Evolutionary conservation across 2,329 filamentous ascomycete species (phyloP), one percentile per base, ranked within the genome.

Genomic region (Talaromyces sp.): DNA sequence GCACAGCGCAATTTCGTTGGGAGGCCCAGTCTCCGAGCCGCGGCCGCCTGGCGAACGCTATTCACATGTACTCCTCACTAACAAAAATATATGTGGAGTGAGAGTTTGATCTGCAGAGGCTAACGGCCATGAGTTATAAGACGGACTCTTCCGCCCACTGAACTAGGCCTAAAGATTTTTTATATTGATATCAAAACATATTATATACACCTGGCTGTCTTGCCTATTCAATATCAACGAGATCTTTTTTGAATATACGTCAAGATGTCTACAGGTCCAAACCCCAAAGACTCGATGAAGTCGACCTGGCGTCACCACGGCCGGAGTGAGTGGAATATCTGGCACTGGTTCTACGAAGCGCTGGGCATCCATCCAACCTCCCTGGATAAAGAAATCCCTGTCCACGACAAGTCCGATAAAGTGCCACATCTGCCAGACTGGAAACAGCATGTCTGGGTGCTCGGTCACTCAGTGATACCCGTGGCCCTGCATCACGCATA

Each of bases 321-420:
- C 60, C 67, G 59, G 18, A 60, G 56, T 14, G 27, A 60, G 1
- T 76, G 73, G 73, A 71, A 66, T 3, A 6, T 63, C 5, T 61
- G 66, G 57, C 72, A 75, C 59, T 69, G 65, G 66, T 54, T 72
- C 16, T 66, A 73, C 28, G 69, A 75, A 31, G 36, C 67, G 0
- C 54, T 74, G 3, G 64, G 64, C 33, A 57, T 67, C 1, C 65
- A 74, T 33, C 68, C 67, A 0, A 53, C 65, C 1, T 59, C 63
- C 12, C 65, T 70, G 18, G 64, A 73, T 51, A 65, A 67, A 30
- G 56, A 66, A 1, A 65, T 74, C 0, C 76, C 76, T 1, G 66
- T 75, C 1, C 73, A 76, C 64, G 31, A 64, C 4, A 79, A 79
- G 62, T 68, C 67, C 1, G 76, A 79, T 31, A 71, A 72, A n/a